Evolutionary conservation across 257 asterid genomes (phyloP), one percentile per base, ranked within the genome.

Genomic region (Anisodus acutangulus): DNA sequence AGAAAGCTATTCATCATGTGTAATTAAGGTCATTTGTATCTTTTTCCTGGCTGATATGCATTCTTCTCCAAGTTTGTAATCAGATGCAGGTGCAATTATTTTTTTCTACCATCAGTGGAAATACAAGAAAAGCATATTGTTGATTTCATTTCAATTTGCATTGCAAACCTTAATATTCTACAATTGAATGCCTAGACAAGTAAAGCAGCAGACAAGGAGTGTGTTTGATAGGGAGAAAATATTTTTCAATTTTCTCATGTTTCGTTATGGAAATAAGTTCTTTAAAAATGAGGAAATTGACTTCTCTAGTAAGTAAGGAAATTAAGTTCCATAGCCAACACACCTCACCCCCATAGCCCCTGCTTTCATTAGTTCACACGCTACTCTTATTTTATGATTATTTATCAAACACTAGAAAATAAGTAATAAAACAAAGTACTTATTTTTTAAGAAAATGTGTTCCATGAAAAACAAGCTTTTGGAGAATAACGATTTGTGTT

Each of bases 61-160:
- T 26, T 74, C 62, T 74, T 74, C 62, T 43, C 45, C n/a, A 19
- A 9, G 26, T 76, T 51, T 76, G 81, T 53, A 51, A 51, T 76
- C 41, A 51, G 81, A 78, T 53, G 47, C 19, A 47, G 26, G 64
- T 51, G 47, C 81, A 78, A 78, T 37, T 35, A 31, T 31, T 31
- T 31, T 31, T 26, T 3, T 78, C 31, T 2, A 13, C 53, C 49
- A 31, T 53, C 49, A 26, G 49, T 26, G 81, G 81, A 78, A 76
- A 78, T 26, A 76, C n/a, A 53, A 53, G 49, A 53, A 4, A 53
- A 53, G 5, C 26, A 12, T 49, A 10, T 8, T 71, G 55, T 71
- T 71, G 37, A 71, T 71, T 43, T 17, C 37, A 71, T 45, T 71
- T 43, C 79, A 45, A n/a, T 71, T 41, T 71, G 79, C 57, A 71